Percentiles rank a stretch among this genome's conserved stretches.
These are phyloP conservation scores for Galerina marginata DNA, from an alignment of 768 basidiomycete species.

Conservation along the genomic window DNA sequence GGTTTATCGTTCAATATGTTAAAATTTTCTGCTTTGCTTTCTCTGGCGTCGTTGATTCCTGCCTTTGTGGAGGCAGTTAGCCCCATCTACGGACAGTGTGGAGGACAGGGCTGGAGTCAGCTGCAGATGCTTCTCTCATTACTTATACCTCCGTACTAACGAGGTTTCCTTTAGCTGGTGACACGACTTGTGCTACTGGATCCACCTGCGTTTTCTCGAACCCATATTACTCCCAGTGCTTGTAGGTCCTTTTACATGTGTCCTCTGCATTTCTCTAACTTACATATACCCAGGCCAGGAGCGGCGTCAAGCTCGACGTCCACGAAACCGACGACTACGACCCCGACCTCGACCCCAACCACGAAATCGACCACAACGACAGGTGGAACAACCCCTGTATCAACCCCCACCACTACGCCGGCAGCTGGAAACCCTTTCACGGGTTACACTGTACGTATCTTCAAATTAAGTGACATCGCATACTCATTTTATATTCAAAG, in stretches of 20 bases:
- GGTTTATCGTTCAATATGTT: slow-evolving; percentile 41
- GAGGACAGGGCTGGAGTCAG: slow-evolving; percentile 57
- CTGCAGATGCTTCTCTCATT: slow-evolving; percentile 19
- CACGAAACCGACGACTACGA: slow-evolving; percentile 20
- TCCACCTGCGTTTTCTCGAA: slow-evolving; percentile 38
- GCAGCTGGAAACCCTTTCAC: slow-evolving; percentile 57
- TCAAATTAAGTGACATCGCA: background rate
- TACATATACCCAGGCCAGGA: slow-evolving; percentile 20
- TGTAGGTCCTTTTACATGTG: slow-evolving; percentile 32
- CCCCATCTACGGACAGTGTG: slow-evolving; percentile 57
- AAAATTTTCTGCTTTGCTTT: slow-evolving; percentile 50
- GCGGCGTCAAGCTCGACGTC: slow-evolving; percentile 22
- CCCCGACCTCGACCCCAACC: slow-evolving; percentile 23
- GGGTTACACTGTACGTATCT: slow-evolving; percentile 46
- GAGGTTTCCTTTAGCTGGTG: slow-evolving; percentile 34
- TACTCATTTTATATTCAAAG: slow-evolving; percentile 26
- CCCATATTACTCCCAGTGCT: slow-evolving; percentile 47
- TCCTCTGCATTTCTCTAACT: background rate
- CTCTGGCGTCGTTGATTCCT: slow-evolving; percentile 48
- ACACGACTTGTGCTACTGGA: slow-evolving; percentile 46
- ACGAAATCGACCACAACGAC: slow-evolving; percentile 24
- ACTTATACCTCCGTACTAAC: slow-evolving; percentile 20
- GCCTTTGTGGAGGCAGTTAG: slow-evolving; percentile 48
- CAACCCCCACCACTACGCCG: slow-evolving; percentile 39
- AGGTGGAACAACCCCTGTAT: slow-evolving; percentile 22